These are phyloP conservation scores for Ceratocystis eucalypticola DNA, from an alignment of 2,329 filamentous ascomycete species.

Conservation along the genomic window DNA sequence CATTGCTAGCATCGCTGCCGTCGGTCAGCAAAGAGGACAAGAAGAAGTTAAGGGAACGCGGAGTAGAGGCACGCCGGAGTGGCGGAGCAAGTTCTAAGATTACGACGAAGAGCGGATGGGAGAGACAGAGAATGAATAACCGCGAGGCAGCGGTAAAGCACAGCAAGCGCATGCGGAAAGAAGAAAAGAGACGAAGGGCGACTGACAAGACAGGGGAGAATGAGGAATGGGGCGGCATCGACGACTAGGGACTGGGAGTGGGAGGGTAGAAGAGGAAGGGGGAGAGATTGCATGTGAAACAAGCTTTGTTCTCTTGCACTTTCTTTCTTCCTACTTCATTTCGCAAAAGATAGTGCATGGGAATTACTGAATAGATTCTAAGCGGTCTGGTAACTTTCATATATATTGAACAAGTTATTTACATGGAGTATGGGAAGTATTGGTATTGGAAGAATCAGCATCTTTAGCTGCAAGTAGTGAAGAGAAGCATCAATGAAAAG, in stretches of 20 bases:
- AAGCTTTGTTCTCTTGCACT: background rate
- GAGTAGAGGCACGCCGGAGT: constrained; percentile 56
- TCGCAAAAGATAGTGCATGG: too few species aligned
- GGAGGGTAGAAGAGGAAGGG: background rate
- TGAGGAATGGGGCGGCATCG: constrained; percentile 38
- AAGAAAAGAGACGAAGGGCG: constrained; percentile 21
- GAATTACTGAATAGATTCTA: background rate
- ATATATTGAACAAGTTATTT: background rate
- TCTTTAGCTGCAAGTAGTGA: background rate
- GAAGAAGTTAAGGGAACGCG: constrained; percentile 66
- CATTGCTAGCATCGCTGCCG: constrained; percentile 78
- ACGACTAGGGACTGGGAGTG: constrained; percentile 23
- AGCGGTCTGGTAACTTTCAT: background rate
- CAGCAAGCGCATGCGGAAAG: constrained; percentile 42
- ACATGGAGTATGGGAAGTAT: background rate
- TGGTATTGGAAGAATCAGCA: background rate
- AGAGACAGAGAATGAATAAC: constrained; percentile 56
- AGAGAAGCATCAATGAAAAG: background rate
- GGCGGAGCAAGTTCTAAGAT: constrained; percentile 47
- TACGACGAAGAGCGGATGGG: constrained; percentile 68
- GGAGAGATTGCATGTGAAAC: background rate
- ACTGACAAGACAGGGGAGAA: constrained; percentile 20
- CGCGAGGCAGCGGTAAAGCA: constrained; percentile 47
- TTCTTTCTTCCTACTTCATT: background rate
- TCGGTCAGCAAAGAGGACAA: constrained; percentile 71